These are phyloP conservation scores for Linnemannia elongata DNA, from an alignment of 192 early-diverging fungal species.

Conservation along the genomic window DNA sequence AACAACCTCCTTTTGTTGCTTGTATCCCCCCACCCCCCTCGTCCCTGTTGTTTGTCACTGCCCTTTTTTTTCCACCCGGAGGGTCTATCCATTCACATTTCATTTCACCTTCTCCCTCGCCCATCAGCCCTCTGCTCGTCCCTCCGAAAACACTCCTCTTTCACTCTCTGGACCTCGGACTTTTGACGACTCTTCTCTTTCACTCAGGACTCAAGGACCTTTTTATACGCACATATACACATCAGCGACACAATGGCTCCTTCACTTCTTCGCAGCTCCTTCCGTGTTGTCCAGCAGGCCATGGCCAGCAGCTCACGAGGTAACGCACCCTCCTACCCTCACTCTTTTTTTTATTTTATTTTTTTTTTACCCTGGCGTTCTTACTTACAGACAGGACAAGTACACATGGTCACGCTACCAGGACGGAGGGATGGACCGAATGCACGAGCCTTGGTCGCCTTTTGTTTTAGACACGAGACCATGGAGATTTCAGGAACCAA, in stretches of 20 bases:
- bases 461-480: not conserved
- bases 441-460: not conserved
- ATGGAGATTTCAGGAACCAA: constrained; percentile 3
- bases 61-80: too few relatives aligned
- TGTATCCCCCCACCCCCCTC: too few relatives aligned
- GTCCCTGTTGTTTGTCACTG: too few relatives aligned
- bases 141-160: not conserved
- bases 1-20: too few relatives aligned
- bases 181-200: not conserved
- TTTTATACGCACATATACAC: constrained; percentile 9
- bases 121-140: not conserved
- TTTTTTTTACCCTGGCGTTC: too few relatives aligned
- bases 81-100: too few relatives aligned
- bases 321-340: constrained; percentile 11
- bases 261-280: constrained; percentile 43
- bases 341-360: not conserved
- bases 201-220: not conserved
- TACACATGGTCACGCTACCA: constrained; percentile 10
- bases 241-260: constrained; percentile 26
- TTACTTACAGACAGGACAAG: not conserved
- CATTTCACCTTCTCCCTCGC: not conserved
- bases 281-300: constrained; percentile 36
- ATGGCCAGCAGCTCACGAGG: constrained; percentile 41
- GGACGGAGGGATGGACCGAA: not conserved
- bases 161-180: not conserved